Conservation (phyloP, 2,329 filamentous ascomycete species). For the Macroventuria anomochaeta region DNA sequence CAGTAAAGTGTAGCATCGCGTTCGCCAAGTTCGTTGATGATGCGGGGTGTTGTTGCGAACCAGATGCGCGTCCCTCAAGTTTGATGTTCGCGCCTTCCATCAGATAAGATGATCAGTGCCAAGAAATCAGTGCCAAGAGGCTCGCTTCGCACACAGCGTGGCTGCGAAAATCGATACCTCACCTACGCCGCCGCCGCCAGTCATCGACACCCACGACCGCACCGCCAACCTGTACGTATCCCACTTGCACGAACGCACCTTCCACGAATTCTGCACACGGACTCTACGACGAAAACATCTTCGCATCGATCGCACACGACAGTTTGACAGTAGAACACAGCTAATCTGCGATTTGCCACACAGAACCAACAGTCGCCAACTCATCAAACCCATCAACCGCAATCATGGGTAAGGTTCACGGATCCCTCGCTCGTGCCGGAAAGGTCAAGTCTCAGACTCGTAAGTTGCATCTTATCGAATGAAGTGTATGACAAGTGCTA, state of each 20-base stretch:
- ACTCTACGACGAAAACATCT: conserved; percentile 11
- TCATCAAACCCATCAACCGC: conserved; percentile 51
- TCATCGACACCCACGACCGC: conserved; percentile 43
- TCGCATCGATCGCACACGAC: conserved; percentile 8
- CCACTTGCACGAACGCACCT: conserved; percentile 12
- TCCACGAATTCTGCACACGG: conserved; percentile 9
- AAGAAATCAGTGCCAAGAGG: no score
- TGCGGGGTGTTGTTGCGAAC: conserved; percentile 3
- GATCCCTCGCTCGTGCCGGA: conserved; percentile 92
- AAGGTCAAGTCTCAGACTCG: conserved; percentile 79
- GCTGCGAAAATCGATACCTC: conserved; percentile 35
- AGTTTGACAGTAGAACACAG: conserved; percentile 17
- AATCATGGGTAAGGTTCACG: conserved; percentile 93
- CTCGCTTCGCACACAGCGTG: conserved; percentile 27
- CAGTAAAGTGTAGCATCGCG: background rate
- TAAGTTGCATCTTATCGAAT: conserved; percentile 22
- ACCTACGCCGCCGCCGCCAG: conserved; percentile 36
- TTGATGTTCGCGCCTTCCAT: conserved; percentile 12
- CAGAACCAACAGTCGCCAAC: conserved; percentile 34
- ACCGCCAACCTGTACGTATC: conserved; percentile 46
- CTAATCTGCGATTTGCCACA: conserved; percentile 45
- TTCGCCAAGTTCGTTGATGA: conserved; percentile 4
- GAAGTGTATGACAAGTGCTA: conserved; percentile 19
- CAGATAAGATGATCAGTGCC: conserved; percentile 20
- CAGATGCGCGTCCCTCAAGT: conserved; percentile 1